These are phyloP conservation scores for Fraxinus velutina DNA, from an alignment of 305 asterid genomes.

Conservation along the genomic window DNA sequence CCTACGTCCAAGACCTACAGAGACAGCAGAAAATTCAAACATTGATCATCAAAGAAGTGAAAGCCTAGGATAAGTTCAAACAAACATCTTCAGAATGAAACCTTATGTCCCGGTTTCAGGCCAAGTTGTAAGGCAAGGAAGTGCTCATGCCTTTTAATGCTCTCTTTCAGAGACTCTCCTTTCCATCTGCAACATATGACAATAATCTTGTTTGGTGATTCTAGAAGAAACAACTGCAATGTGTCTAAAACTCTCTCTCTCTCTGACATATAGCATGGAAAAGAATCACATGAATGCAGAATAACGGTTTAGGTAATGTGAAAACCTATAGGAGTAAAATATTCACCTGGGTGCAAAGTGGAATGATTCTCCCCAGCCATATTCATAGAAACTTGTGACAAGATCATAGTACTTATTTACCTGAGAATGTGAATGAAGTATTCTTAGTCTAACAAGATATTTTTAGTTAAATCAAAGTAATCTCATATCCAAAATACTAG, in stretches of 20 bases:
- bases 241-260: neutral
- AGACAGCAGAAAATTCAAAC: slow-evolving; percentile 24
- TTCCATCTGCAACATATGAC: slow-evolving; percentile 54
- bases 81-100: slow-evolving; percentile 13
- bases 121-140: slow-evolving; percentile 89
- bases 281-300: neutral
- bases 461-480: neutral
- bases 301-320: neutral
- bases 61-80: slow-evolving; percentile 4
- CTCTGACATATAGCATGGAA: neutral
- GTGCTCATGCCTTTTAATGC: slow-evolving; percentile 91
- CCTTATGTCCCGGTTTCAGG: slow-evolving; percentile 86
- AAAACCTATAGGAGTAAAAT: neutral
- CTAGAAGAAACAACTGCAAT: neutral
- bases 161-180: slow-evolving; percentile 85
- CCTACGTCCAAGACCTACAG: slow-evolving; percentile 93
- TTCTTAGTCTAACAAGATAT: neutral
- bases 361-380: slow-evolving; percentile 98
- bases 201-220: neutral
- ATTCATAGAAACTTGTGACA: slow-evolving; percentile 95
- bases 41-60: neutral
- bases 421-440: slow-evolving; percentile 34
- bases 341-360: slow-evolving; percentile 91
- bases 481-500: neutral
- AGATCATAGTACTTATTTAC: slow-evolving; percentile 96